Evolutionary conservation across 2,329 filamentous ascomycete genomes (phyloP).

Genomic region (Colletotrichum tanaceti): DNA sequence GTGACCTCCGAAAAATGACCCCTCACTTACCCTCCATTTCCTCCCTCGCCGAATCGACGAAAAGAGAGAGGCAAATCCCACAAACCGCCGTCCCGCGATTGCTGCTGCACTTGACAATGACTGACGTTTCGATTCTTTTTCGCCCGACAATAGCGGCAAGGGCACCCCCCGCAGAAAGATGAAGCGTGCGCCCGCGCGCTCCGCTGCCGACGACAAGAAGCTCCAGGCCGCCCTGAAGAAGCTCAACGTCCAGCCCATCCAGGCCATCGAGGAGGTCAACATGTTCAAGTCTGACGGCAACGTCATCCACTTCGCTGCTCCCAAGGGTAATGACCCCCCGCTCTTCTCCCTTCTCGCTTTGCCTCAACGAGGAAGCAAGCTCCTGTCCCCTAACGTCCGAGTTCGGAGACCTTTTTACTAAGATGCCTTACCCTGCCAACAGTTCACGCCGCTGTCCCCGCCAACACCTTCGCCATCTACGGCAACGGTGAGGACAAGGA

Average conservation of each 20-base stretch:
- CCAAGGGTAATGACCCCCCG: constrained; percentile 79
- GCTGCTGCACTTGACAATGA: constrained; percentile 41
- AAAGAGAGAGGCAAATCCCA: constrained; percentile 1
- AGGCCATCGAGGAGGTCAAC: constrained; percentile 99
- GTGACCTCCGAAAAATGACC: constrained; percentile 39
- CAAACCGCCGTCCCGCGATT: constrained; percentile 18
- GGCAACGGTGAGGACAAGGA: constrained; percentile 99
- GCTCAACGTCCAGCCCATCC: constrained; percentile 99
- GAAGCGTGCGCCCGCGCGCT: constrained; percentile 96
- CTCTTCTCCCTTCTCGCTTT: background rate
- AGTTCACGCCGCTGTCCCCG: constrained; percentile 97
- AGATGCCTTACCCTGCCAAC: constrained; percentile 28
- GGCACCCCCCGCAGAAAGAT: constrained; percentile 97
- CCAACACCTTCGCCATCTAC: constrained; percentile 99
- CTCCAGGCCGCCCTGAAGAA: constrained; percentile 97
- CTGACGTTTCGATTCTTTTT: constrained; percentile 45
- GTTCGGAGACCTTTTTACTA: background rate
- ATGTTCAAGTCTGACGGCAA: constrained; percentile 99
- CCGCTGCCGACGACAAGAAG: constrained; percentile 99
- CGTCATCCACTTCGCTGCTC: constrained; percentile 98
- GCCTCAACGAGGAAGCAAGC: background rate
- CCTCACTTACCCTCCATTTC: constrained; percentile 24
- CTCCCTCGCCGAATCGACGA: constrained; percentile 21
- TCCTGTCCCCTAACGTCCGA: background rate
- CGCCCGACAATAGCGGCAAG: constrained; percentile 76